These are phyloP conservation scores for Nigrospora osmanthi DNA, from an alignment of 2,329 filamentous ascomycete species.

Conservation along the genomic window DNA sequence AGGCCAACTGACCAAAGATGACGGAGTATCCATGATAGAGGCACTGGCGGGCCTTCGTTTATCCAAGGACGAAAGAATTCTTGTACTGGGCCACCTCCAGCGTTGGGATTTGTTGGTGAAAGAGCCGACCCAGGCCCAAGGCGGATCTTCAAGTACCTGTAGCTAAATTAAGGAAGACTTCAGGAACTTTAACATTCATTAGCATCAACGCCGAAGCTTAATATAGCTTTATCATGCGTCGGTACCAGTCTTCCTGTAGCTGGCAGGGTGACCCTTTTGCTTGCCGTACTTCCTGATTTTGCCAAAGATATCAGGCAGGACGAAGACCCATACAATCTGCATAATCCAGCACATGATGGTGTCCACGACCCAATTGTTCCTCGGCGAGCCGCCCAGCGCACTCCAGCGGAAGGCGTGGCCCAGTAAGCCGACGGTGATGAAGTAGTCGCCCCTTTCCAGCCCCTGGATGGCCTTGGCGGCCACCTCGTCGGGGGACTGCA, in stretches of 20 bases:
- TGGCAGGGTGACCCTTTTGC: slow-evolving; percentile 50
- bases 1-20: no score
- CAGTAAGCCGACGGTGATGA: slow-evolving; percentile 68
- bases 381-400: slow-evolving; percentile 43
- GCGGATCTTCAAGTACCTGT: no score
- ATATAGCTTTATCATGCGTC: background rate
- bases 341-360: slow-evolving; percentile 46
- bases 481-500: slow-evolving; percentile 71
- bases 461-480: slow-evolving; percentile 62
- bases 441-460: slow-evolving; percentile 72
- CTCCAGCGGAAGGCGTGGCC: slow-evolving; percentile 64
- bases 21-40: no score
- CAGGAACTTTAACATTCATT: no score
- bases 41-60: no score
- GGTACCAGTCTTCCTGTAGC: slow-evolving; percentile 23
- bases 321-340: slow-evolving; percentile 50
- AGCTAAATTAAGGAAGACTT: no score
- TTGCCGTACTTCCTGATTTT: slow-evolving; percentile 50
- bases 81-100: no score
- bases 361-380: slow-evolving; percentile 55
- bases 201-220: no score
- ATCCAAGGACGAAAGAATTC: no score
- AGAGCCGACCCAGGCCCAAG: no score
- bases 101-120: no score
- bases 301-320: slow-evolving; percentile 45